Percentiles rank a stretch among this genome's conserved stretches.
phyloP scores from a whole-genome alignment of 129 eudicot genomes.

The Artemisia argyi region DNA sequence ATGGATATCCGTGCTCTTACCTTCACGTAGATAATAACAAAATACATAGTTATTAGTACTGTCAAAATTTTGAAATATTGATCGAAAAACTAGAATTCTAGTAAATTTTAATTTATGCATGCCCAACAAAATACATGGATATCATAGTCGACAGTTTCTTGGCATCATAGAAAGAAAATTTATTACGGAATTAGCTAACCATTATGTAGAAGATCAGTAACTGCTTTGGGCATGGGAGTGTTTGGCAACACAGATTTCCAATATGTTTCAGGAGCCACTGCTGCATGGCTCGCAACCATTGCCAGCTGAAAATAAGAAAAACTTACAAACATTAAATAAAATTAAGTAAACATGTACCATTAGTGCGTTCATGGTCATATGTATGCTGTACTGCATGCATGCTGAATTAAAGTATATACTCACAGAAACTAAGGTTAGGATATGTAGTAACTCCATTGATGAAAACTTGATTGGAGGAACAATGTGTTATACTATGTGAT shows the following conservation, averaged over 20 bases:
- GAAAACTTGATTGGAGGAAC: conserved; percentile 6
- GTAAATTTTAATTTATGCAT: background rate
- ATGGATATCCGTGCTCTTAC: conserved; percentile 40
- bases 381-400: conserved; percentile 17
- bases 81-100: background rate
- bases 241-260: conserved; percentile 58
- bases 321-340: background rate
- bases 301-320: conserved; percentile 33
- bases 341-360: conserved; percentile 6
- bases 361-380: background rate
- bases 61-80: background rate
- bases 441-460: conserved; percentile 38
- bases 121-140: conserved; percentile 10
- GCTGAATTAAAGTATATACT: conserved; percentile 26
- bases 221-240: conserved; percentile 65
- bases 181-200: conserved; percentile 15
- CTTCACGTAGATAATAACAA: conserved; percentile 26
- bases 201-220: conserved; percentile 41
- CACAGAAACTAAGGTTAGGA: conserved; percentile 45
- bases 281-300: conserved; percentile 44
- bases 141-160: too few relatives aligned
- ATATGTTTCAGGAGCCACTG: conserved; percentile 47
- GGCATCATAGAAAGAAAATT: background rate
- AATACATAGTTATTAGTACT: background rate
- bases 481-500: conserved; percentile 11